Base-by-base conservation (phyloP, 1,284 basidiomycete species). In the Malassezia arunalokei region DNA sequence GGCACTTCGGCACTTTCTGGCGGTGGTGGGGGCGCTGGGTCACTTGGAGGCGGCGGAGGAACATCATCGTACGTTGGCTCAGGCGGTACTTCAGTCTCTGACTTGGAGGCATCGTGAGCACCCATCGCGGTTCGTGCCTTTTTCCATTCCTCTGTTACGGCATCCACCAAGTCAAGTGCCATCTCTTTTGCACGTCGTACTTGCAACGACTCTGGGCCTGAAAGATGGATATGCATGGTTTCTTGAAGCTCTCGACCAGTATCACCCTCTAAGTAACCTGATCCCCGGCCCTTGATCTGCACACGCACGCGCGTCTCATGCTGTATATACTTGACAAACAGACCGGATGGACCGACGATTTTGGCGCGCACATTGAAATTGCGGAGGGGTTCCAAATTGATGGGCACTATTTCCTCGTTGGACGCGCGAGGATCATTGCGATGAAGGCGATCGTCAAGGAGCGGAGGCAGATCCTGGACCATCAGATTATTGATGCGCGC, bases 251-350 rank as follows among this genome's bases (percentile, higher is more conserved):
- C 91, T 63, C 82, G 78, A 0, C 89, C 87, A 0, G 90, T 94
- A 60, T 96, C 92, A 64, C 83, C 83, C 69, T 98, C 92, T 61
- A 92, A 82, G 73, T 94, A 98, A 0, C 92, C 94, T 15, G 88
- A 92, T 0, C 94, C 94, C 14, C 83, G 63, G 9, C 92, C 92
- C 75, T 96, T 96, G 72, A 98, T 95, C 75, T 98, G 92, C n/a
- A 96, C 92, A 58, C 92, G 81, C 12, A 90, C 92, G 33, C 85
- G 84, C 0, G 92, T 98, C 76, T 98, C 92, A 66, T 83, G 82
- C 76, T 98, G 92, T 60, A 98, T 98, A 72, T 90, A 91, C 77
- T 98, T 98, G 61, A 98, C 92, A 72, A 96, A 98, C 71, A 90
- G 84, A 14, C 35, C 78, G 56, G 82, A 82, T 8, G 92, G 94